Evolutionary conservation across 2,329 filamentous ascomycete species (phyloP).

Genomic region (Aspergillus thermomutatus): DNA sequence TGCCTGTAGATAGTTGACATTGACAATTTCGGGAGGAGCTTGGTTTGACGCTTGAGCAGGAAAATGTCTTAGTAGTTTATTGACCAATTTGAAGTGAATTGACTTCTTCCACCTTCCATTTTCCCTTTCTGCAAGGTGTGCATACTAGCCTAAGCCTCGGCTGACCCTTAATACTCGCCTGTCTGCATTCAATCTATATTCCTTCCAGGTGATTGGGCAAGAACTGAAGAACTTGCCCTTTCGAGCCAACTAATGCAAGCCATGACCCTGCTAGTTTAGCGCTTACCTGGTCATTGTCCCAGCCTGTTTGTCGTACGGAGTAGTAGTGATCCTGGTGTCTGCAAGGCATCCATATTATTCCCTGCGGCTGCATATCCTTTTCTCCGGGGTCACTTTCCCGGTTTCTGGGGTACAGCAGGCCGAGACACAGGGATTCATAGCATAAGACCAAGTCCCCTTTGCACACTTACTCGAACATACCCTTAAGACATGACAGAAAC

Average conservation of each 20-base stretch:
- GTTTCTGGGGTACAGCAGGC: not conserved
- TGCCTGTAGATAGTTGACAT: slow-evolving; percentile 29
- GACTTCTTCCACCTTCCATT: too few relatives aligned
- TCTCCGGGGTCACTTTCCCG: not conserved
- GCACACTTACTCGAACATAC: too few relatives aligned
- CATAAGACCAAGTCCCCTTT: too few relatives aligned
- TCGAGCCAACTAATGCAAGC: not conserved
- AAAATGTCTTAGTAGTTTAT: not conserved
- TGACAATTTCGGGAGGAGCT: too few relatives aligned
- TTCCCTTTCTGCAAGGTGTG: too few relatives aligned
- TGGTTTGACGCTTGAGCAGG: not conserved
- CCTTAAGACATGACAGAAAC: too few relatives aligned
- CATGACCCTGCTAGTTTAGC: not conserved
- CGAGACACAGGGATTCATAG: too few relatives aligned
- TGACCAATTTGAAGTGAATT: not conserved
- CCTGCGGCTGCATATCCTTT: not conserved
- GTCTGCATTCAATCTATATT: not conserved
- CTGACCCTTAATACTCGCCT: too few relatives aligned
- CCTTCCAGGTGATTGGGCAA: not conserved
- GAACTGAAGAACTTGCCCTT: not conserved
- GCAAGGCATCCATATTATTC: not conserved
- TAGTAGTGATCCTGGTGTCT: too few relatives aligned
- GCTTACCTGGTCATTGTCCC: not conserved
- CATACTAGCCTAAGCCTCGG: too few relatives aligned
- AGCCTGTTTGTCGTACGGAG: not conserved